These are phyloP conservation scores for Xylariomycetidae sp. DNA, from an alignment of 2,329 filamentous ascomycete species.

Conservation along the genomic window DNA sequence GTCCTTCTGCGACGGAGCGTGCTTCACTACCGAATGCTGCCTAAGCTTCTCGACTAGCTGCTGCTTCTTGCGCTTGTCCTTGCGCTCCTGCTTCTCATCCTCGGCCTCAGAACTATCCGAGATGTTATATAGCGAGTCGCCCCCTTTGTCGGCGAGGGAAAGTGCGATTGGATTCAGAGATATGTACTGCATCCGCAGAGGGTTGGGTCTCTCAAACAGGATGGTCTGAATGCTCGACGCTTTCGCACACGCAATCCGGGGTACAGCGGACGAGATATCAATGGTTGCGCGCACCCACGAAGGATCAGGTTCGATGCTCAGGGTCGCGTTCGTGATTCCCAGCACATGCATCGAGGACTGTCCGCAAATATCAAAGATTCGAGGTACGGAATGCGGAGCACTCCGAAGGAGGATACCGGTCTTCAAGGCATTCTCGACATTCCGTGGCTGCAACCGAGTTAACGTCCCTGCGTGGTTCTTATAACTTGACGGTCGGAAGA, in stretches of 20 bases:
- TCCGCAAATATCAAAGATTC: slow-evolving; percentile 82
- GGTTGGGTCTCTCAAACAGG: slow-evolving; percentile 80
- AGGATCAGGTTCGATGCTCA: slow-evolving; percentile 54
- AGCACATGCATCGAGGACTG: slow-evolving; percentile 79
- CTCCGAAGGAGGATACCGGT: slow-evolving; percentile 79
- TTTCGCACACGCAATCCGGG: slow-evolving; percentile 67
- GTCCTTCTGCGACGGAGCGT: slow-evolving; percentile 76
- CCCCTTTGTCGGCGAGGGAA: slow-evolving; percentile 70
- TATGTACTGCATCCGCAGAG: slow-evolving; percentile 91
- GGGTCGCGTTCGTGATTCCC: slow-evolving; percentile 67
- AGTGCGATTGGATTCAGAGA: slow-evolving; percentile 86
- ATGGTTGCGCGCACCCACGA: slow-evolving; percentile 63
- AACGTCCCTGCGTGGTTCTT: too few species aligned
- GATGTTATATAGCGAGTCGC: slow-evolving; percentile 28
- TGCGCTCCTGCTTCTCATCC: slow-evolving; percentile 61
- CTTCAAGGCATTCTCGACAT: slow-evolving; percentile 83
- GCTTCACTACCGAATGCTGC: slow-evolving; percentile 78
- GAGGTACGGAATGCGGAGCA: slow-evolving; percentile 71
- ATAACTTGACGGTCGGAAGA: too few species aligned
- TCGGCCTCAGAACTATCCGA: slow-evolving; percentile 60
- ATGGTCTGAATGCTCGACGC: slow-evolving; percentile 79
- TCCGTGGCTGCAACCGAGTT: slow-evolving; percentile 52
- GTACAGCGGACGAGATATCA: slow-evolving; percentile 49
- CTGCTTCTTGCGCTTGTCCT: slow-evolving; percentile 54
- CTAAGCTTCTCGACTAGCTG: slow-evolving; percentile 80